A percentile compares a stretch with the other conserved stretches of the same genome.
These are phyloP conservation scores for Luzula sylvatica DNA, from an alignment of 176 grass and related monocot species.

Conservation along the genomic window DNA sequence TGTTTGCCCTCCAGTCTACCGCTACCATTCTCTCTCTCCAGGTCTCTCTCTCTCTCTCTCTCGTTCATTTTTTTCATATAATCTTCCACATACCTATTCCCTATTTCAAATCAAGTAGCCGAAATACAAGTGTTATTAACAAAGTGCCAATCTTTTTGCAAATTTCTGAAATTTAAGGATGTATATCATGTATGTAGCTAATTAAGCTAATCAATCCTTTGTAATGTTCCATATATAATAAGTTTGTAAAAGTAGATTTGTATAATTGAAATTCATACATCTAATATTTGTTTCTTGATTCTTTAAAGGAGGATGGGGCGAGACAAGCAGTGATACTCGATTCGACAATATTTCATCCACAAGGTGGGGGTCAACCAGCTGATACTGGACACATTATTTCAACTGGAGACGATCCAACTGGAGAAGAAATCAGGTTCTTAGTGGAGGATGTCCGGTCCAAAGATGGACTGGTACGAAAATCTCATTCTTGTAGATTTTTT, in stretches of 20 bases:
- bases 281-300: neutral
- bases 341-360: conserved; percentile 75
- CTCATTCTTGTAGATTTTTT: neutral
- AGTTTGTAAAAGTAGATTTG: neutral
- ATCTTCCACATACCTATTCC: too few species aligned
- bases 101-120: too few species aligned
- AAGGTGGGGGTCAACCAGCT: conserved; percentile 81
- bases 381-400: conserved; percentile 43
- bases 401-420: neutral
- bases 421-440: conserved; percentile 41
- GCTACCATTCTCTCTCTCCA: conserved; percentile 39
- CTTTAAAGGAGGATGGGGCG: conserved; percentile 37
- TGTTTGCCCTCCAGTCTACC: conserved; percentile 37
- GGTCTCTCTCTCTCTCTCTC: conserved; percentile 14
- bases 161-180: neutral
- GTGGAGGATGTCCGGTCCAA: conserved; percentile 70
- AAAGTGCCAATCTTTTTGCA: neutral
- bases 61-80: neutral
- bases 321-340: conserved; percentile 55
- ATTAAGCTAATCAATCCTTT: neutral
- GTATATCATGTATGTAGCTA: neutral
- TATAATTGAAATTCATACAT: neutral
- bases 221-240: neutral
- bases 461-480: conserved; percentile 52
- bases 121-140: neutral